Evolutionary conservation across 371 early-diverging fungal genomes (phyloP).

Genomic region (Apophysomyces sp.): DNA sequence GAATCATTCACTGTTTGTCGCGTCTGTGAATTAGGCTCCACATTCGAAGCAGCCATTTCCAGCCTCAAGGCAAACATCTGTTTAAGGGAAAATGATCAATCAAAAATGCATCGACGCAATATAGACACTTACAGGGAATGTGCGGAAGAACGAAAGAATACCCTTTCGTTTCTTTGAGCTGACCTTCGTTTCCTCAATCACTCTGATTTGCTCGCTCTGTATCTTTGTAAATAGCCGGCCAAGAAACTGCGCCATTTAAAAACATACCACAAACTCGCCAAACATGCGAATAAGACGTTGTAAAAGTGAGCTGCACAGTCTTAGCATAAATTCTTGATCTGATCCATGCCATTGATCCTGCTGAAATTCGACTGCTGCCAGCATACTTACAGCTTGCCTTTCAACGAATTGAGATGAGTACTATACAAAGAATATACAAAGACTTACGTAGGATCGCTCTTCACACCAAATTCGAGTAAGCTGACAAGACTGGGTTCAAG

Average conservation of each 20-base stretch:
- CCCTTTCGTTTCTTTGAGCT: conserved; percentile 86
- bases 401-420: neutral
- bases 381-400: conserved; percentile 78
- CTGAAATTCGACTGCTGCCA: conserved; percentile 77
- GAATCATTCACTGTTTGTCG: conserved; percentile 75
- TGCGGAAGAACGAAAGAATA: conserved; percentile 81
- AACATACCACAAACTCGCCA: conserved; percentile 73
- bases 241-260: neutral
- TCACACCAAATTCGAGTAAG: conserved; percentile 80
- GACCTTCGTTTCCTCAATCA: conserved; percentile 91
- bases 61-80: conserved; percentile 78
- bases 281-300: conserved; percentile 70
- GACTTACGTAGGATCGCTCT: conserved; percentile 72
- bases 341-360: conserved; percentile 63
- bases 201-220: conserved; percentile 82
- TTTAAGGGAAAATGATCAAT: neutral
- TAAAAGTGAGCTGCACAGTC: conserved; percentile 66
- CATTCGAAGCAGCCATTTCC: conserved; percentile 52
- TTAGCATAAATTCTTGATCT: conserved; percentile 64
- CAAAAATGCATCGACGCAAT: neutral
- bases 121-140: conserved; percentile 71
- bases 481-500: conserved; percentile 69
- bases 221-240: neutral
- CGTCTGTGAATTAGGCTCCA: conserved; percentile 61
- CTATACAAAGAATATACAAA: neutral